These are phyloP conservation scores for Chaetomium cochliodes DNA, from an alignment of 495 filamentous ascomycete genomes.

Conservation along the genomic window DNA sequence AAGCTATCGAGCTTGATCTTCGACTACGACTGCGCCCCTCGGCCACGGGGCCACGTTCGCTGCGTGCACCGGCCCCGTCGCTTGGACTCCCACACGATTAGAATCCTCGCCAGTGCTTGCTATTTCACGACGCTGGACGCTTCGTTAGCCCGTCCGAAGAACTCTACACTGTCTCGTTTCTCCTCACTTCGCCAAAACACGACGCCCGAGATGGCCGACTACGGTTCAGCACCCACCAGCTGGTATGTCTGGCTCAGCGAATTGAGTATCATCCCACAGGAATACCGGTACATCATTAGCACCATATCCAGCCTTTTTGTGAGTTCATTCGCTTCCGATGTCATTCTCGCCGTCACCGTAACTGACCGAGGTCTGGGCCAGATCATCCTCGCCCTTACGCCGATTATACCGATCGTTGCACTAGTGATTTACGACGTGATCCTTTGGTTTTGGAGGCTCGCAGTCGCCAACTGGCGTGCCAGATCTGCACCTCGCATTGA, in stretches of 20 bases:
- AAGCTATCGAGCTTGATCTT: not conserved
- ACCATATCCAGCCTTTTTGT: constrained; percentile 34
- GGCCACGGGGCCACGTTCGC: not conserved
- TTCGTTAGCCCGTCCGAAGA: not conserved
- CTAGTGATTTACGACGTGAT: constrained; percentile 45
- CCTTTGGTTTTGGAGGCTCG: constrained; percentile 47
- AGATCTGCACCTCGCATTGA: not conserved
- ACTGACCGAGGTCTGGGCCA: constrained; percentile 14
- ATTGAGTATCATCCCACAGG: constrained; percentile 28
- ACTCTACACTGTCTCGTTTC: not conserved
- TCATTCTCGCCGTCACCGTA: not conserved
- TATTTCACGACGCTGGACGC: not conserved
- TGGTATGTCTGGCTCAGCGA: constrained; percentile 28
- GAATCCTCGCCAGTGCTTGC: not conserved
- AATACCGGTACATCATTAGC: constrained; percentile 25
- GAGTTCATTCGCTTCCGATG: not conserved
- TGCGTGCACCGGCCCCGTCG: not conserved
- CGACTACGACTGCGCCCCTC: not conserved
- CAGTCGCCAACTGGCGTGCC: constrained; percentile 19
- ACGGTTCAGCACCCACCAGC: constrained; percentile 3
- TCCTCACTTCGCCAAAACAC: not conserved
- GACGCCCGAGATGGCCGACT: constrained; percentile 15
- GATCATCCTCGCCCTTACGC: constrained; percentile 31
- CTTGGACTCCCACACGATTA: not conserved
- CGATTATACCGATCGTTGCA: constrained; percentile 34